Conservation (phyloP, 108 stramenopile genomes). For the Nitzschia sp. region DNA sequence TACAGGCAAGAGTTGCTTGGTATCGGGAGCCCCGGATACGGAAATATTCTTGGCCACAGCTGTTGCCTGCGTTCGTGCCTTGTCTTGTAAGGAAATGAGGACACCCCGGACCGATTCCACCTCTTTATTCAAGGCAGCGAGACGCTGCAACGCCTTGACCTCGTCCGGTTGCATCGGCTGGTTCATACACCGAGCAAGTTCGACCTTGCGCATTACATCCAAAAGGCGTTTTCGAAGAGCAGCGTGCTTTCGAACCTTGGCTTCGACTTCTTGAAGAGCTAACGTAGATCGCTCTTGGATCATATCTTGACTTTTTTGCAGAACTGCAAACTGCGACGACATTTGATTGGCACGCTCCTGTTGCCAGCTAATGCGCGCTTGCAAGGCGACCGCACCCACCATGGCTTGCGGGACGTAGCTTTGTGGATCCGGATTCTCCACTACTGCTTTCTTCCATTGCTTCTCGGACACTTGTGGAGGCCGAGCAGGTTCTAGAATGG, state of each 20-base stretch:
- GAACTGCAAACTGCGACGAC: constrained; percentile 25
- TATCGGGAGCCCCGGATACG: constrained; percentile 2
- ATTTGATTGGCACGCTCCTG: constrained; percentile 58
- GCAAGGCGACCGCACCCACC: constrained; percentile 66
- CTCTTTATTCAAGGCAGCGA: constrained; percentile 24
- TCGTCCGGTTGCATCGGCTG: constrained; percentile 70
- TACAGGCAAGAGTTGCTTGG: constrained; percentile 22
- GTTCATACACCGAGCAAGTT: constrained; percentile 75
- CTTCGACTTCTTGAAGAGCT: constrained; percentile 33
- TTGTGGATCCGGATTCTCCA: constrained; percentile 78
- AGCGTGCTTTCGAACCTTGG: constrained; percentile 35
- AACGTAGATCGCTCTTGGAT: constrained; percentile 28
- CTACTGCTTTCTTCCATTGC: constrained; percentile 77
- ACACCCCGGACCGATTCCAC: constrained; percentile 27
- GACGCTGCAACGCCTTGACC: constrained; percentile 41
- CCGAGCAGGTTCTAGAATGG: constrained; percentile 43
- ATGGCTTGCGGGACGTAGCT: constrained; percentile 63
- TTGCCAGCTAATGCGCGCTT: constrained; percentile 59
- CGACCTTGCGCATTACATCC: constrained; percentile 72
- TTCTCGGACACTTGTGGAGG: constrained; percentile 64
- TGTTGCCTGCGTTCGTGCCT: constrained; percentile 24
- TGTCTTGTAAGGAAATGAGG: constrained; percentile 22
- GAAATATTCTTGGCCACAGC: constrained; percentile 1
- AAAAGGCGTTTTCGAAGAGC: constrained; percentile 52
- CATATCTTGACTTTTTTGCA: constrained; percentile 34